Evolutionary conservation across 768 basidiomycete genomes (phyloP), one percentile per base, ranked within the genome.

Genomic region (Exsudoporus frostii): DNA sequence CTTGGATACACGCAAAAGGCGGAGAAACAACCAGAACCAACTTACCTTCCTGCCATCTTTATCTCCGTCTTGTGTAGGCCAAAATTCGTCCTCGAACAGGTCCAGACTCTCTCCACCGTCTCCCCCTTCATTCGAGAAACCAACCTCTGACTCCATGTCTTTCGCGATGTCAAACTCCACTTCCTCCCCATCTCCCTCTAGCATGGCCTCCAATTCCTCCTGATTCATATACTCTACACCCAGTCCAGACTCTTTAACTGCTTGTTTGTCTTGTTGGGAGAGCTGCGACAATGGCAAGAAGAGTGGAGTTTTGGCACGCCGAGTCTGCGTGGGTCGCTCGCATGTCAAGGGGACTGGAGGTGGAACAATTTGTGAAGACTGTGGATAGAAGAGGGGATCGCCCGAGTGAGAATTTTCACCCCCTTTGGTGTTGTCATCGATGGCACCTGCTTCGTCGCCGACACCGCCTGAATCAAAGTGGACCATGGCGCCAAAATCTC

Each of bases 191-290:
- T 71, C 67, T 38, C 69, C 71, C 25, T 71, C 71, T 33, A 72
- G 44, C 66, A 72, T 65, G 24, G 77, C 81, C 20, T 72, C 75
- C 33, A 90, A 67, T 63, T 89, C 86, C 22, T 81, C 77, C 6
- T 68, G 75, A 53, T 76, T 73, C 87, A 90, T 88, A 54, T 76
- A 63, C 60, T 88, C 86, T 22, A 85, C 73, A 3, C 84, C 86
- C 27, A 91, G 70, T 5, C 88, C 88, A 1, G 84, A 82, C 25
- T 74, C 76, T 34, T 75, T 75, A 41, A 90, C 73, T 6, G 75
- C 73, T 46, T 76, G 79, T 58, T 76, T 73, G 34, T 82, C 79
- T 29, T 74, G 76, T 27, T 73, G 74, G 4, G 87, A 85, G 34
- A 86, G 74, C 63, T 85, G 85, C n/a, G 84, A 82, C 73, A 51